Conservation (phyloP, 2,329 filamentous ascomycete species). For the Fusarium papillatum region DNA sequence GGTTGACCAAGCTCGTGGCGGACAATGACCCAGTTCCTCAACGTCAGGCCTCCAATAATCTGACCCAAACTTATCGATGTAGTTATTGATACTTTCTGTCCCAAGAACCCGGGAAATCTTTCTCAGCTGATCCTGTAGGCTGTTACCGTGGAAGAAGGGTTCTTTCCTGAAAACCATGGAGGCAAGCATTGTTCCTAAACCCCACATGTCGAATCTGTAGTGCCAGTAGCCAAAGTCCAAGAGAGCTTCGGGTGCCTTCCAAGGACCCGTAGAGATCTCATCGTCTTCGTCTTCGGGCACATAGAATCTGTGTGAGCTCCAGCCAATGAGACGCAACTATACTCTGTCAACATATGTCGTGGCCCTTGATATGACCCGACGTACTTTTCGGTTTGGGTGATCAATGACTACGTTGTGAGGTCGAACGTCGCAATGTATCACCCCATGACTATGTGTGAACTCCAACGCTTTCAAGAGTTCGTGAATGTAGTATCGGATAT, state of each 20-base stretch:
- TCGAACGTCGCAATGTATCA: constrained; percentile 23
- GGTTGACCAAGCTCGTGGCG: constrained; percentile 94
- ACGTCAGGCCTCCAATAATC: constrained; percentile 96
- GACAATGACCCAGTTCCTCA: constrained; percentile 92
- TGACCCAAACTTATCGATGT: constrained; percentile 91
- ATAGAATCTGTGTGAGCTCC: constrained; percentile 19
- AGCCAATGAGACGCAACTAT: constrained; percentile 22
- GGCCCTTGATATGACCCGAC: too few relatives aligned
- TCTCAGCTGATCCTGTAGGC: constrained; percentile 95
- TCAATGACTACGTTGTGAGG: constrained; percentile 25
- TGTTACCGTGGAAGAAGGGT: constrained; percentile 98
- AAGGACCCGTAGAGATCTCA: background rate
- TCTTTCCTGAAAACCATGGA: constrained; percentile 99
- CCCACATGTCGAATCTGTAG: constrained; percentile 99
- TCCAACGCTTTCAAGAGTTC: constrained; percentile 19
- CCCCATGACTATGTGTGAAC: constrained; percentile 3
- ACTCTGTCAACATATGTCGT: background rate
- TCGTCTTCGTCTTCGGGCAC: background rate
- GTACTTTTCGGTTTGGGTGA: background rate
- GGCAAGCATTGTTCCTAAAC: constrained; percentile 96
- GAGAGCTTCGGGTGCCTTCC: constrained; percentile 87
- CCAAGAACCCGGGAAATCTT: constrained; percentile 98
- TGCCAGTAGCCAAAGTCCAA: constrained; percentile 99
- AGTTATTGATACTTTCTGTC: constrained; percentile 95
- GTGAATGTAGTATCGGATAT: constrained; percentile 12